A percentile compares a stretch with the other conserved stretches of the same genome.
Evolutionary conservation across 352 stramenopile species (phyloP).

Genomic region (Phytophthora hybrid): DNA sequence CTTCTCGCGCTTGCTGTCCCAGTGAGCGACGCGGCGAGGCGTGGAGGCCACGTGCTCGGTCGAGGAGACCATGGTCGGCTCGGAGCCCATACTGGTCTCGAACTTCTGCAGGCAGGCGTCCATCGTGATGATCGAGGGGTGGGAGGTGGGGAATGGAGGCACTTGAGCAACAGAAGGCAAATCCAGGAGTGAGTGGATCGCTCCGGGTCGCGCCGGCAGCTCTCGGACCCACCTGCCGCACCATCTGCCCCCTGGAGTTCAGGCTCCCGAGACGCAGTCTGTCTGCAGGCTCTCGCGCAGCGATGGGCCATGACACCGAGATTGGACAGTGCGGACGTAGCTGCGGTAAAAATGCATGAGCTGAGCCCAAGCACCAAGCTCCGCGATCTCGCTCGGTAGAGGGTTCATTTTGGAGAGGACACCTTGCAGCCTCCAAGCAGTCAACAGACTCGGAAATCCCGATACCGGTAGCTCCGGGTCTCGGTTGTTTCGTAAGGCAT

Average conservation of each 20-base stretch:
- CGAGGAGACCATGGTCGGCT: conserved; percentile 15
- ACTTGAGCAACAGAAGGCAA: conserved; percentile 39
- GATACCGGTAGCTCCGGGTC: neutral
- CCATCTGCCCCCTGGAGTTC: conserved; percentile 27
- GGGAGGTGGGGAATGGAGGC: conserved; percentile 7
- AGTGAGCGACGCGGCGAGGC: conserved; percentile 63
- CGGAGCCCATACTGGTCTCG: conserved; percentile 32
- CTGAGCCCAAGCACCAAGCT: conserved; percentile 16
- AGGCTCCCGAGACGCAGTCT: too few relatives aligned
- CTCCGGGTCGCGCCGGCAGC: conserved; percentile 5
- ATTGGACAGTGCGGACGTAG: conserved; percentile 27
- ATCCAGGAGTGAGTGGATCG: conserved; percentile 39
- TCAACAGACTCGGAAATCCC: neutral
- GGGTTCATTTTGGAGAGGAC: neutral
- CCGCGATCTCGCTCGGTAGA: neutral
- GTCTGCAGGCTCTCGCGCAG: conserved; percentile 36
- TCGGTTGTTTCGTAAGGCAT: conserved; percentile 2
- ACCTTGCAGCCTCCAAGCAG: neutral
- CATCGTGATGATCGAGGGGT: conserved; percentile 41
- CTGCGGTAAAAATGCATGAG: conserved; percentile 28
- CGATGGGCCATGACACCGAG: conserved; percentile 33
- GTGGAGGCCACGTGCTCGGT: conserved; percentile 13
- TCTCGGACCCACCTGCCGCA: conserved; percentile 10
- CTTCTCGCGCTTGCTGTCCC: conserved; percentile 88
- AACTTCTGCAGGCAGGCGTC: conserved; percentile 56